phyloP scores from a whole-genome alignment of 2,329 filamentous ascomycete species.

The Myriosclerotinia curreyana region DNA sequence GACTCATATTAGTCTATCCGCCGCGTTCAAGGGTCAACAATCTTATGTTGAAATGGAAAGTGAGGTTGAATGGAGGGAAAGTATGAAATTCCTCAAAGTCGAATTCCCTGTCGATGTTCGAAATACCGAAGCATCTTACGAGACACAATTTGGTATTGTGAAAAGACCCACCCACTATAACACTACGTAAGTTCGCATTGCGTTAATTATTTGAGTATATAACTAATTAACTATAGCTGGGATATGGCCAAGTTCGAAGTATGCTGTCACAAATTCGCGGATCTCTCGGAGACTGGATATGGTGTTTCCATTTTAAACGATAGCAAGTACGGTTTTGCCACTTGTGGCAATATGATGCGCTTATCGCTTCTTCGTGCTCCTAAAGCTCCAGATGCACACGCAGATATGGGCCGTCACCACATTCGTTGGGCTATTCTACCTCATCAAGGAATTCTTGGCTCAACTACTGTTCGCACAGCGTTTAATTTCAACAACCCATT shows the following conservation, averaged over 20 bases:
- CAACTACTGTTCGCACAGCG: slow-evolving; percentile 74
- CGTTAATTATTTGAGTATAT: slow-evolving; percentile 4
- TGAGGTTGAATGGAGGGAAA: slow-evolving; percentile 96
- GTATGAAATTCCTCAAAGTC: slow-evolving; percentile 97
- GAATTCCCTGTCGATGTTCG: slow-evolving; percentile 92
- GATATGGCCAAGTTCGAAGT: slow-evolving; percentile 98
- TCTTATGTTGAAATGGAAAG: slow-evolving; percentile 74
- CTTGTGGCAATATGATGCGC: slow-evolving; percentile 83
- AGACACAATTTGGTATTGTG: slow-evolving; percentile 89
- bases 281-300: slow-evolving; percentile 82
- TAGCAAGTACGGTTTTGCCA: slow-evolving; percentile 94
- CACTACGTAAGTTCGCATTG: slow-evolving; percentile 58
- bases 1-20: slow-evolving; percentile 77
- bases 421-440: slow-evolving; percentile 92
- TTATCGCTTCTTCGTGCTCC: slow-evolving; percentile 80
- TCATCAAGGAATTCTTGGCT: slow-evolving; percentile 68
- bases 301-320: slow-evolving; percentile 93
- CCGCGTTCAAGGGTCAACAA: slow-evolving; percentile 60
- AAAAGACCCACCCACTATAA: slow-evolving; percentile 95
- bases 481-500: slow-evolving; percentile 90
- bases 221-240: slow-evolving; percentile 54
- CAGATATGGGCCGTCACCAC: slow-evolving; percentile 86
- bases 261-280: slow-evolving; percentile 91
- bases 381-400: slow-evolving; percentile 89
- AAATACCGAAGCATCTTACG: slow-evolving; percentile 91